Evolutionary conservation across 2,329 filamentous ascomycete species (phyloP), one percentile per base, ranked within the genome.

Genomic region (Fusarium siculi): DNA sequence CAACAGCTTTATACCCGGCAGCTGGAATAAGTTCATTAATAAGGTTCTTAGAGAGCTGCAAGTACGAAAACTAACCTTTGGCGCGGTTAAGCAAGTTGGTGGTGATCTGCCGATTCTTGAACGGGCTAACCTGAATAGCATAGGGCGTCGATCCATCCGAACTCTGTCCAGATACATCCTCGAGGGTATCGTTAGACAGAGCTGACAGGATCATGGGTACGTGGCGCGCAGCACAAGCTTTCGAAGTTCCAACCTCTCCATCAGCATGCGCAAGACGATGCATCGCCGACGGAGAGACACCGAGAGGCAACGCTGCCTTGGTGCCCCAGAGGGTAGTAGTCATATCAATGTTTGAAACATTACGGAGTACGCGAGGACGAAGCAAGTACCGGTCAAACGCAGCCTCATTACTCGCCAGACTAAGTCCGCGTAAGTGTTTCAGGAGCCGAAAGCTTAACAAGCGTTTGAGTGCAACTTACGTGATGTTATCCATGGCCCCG

Each of bases 1-100:
- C 37, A 25, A 61, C 46, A 21, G 58, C 58, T 36, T 61, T 61
- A 25, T 61, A 61, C n/a, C 58, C 58, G 23, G 54, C 39, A 34
- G 40, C 54, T 57, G 21, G 16, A 43, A 16, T 6, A 23, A 10
- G 7, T 28, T 43, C 5, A 10, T 57, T 10, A 57, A 11, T 10
- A 28, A 53, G 34, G 19, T 9, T n/a, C 14, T 28, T 9, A 28
- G 19, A 9, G 23, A 39, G 2, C 1, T 28, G 34, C 6, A 14
- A 54, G 23, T n/a, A n/a, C 7, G 34, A 16, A 16, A 18, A 47
- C 54, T 21, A 18, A 42, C 58, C 32, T 42, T 61, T 53, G n/a
- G 58, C 58, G 12, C 58, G 58, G 16, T 16, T n/a, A 15, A 61
- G 47, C 1, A 61, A 12, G 9, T 61, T 54, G 19, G 21, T 54